Base-by-base conservation (phyloP, 75 land plant species). In the Larix kaempferi region DNA sequence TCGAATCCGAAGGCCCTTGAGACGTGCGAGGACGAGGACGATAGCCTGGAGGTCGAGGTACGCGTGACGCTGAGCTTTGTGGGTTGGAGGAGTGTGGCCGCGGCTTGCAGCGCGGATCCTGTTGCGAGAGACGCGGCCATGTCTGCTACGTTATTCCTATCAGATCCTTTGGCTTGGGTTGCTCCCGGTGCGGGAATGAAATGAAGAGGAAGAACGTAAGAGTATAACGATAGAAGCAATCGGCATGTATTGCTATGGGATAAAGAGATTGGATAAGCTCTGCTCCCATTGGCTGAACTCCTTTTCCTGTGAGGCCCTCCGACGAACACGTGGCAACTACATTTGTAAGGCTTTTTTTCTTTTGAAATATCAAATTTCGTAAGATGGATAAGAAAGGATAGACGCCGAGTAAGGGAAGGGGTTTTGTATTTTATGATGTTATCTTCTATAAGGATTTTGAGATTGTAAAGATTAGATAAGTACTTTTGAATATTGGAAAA, bases 1-100 rank as follows among this genome's bases (percentile, higher is more conserved):
- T 86, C 89, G 44, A 87, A 44, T 10, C 93, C 94, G 78, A 91
- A 91, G 33, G 91, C 87, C 80, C 82, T 87, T 76, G 87, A 79
- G 60, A 88, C 76, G n/a, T 64, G 35, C 5, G 74, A 79, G 0
- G 86, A 63, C 1, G 92, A 80, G n/a, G 73, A 69, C 26, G 78
- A 78, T 17, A 57, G 49, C 0, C 61, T 52, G 26, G 73, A 35
- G 25, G 67, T 2, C 58, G 73, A 23, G 62, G 49, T 13, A 19
- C 57, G 26, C 54, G 73, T 39, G 67, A 49, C 26, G 74, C 84
- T 85, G 82, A 88, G 66, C 87, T 85, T 90, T 59, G 84, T 64
- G 33, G 91, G 91, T 61, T 84, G 87, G 83, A 89, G 81, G 25
- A 92, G 73, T 4, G 92, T 86, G 5, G 90, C 92, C 25, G 87